Evolutionary conservation across 2,329 filamentous ascomycete genomes (phyloP).

Genomic region (Diplodia corticola): DNA sequence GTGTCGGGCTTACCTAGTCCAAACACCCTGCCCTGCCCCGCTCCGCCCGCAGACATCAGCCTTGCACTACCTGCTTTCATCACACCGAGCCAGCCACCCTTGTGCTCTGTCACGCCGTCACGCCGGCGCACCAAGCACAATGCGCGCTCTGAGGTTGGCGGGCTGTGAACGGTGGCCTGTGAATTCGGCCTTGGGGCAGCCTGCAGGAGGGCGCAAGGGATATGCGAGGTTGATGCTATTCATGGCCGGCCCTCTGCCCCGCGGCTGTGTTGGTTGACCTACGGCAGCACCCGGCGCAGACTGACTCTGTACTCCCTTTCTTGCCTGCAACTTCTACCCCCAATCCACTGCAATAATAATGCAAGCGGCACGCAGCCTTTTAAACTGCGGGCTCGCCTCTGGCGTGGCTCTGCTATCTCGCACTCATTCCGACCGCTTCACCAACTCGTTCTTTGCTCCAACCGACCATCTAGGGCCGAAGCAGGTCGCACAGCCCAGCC

Average conservation of each 20-base stretch:
- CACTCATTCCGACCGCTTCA: neutral
- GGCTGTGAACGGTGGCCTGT: neutral
- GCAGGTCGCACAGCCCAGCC: neutral
- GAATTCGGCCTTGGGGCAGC: conserved; percentile 17
- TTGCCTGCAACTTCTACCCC: neutral
- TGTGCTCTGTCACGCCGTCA: neutral
- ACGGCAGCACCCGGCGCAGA: neutral
- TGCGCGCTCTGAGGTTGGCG: neutral
- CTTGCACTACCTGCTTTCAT: conserved; percentile 1
- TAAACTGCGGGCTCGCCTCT: neutral
- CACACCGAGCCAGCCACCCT: neutral
- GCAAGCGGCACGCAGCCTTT: neutral
- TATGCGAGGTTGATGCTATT: conserved; percentile 2
- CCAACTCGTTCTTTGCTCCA: neutral
- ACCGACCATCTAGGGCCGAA: neutral
- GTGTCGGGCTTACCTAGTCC: neutral
- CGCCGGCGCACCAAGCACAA: neutral
- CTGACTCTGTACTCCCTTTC: neutral
- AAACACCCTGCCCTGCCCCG: neutral
- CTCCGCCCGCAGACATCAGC: neutral
- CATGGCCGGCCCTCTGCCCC: neutral
- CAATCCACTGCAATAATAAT: neutral
- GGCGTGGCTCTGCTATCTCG: neutral
- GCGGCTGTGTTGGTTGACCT: conserved; percentile 2
- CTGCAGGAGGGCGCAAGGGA: conserved; percentile 8